Conservation (phyloP, 495 filamentous ascomycete species). For the Daldinia grandis region DNA sequence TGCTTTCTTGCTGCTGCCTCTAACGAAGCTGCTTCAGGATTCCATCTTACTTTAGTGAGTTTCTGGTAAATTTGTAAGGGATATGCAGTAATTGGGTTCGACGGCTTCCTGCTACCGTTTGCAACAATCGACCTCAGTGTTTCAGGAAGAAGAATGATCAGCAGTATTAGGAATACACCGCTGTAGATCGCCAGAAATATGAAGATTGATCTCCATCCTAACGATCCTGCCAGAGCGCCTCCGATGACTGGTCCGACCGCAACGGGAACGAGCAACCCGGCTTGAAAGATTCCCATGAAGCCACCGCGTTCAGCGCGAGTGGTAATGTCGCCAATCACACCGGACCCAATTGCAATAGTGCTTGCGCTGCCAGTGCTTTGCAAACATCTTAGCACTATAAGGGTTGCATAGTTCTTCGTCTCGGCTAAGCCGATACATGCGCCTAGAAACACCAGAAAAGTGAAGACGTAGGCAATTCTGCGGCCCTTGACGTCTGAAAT, state of each 20-base stretch:
- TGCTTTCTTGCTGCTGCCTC: slow-evolving; percentile 42
- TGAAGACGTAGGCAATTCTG: slow-evolving; percentile 55
- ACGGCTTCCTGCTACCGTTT: slow-evolving; percentile 55
- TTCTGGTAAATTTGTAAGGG: slow-evolving; percentile 51
- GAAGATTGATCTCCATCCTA: slow-evolving; percentile 67
- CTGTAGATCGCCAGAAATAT: slow-evolving; percentile 63
- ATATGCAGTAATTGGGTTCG: slow-evolving; percentile 43
- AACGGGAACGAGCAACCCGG: slow-evolving; percentile 56
- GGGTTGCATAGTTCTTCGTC: slow-evolving; percentile 55
- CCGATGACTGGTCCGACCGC: slow-evolving; percentile 65
- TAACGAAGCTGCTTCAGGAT: slow-evolving; percentile 14
- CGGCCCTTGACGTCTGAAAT: slow-evolving; percentile 61
- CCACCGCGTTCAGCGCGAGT: slow-evolving; percentile 62
- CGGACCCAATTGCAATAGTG: slow-evolving; percentile 64
- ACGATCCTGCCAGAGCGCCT: slow-evolving; percentile 57
- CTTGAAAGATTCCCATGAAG: slow-evolving; percentile 64
- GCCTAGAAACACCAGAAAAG: slow-evolving; percentile 57
- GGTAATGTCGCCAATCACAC: slow-evolving; percentile 66
- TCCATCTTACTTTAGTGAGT: slow-evolving; percentile 37
- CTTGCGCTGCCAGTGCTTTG: slow-evolving; percentile 62
- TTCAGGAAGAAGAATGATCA: slow-evolving; percentile 61
- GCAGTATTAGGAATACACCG: slow-evolving; percentile 52
- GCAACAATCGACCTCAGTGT: slow-evolving; percentile 62
- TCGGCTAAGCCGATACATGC: slow-evolving; percentile 60
- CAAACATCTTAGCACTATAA: slow-evolving; percentile 58